A percentile compares a stretch with the other conserved stretches of the same genome.
Conservation (phyloP, 805 yeast species). For the Lipomyces kockii region DNA sequence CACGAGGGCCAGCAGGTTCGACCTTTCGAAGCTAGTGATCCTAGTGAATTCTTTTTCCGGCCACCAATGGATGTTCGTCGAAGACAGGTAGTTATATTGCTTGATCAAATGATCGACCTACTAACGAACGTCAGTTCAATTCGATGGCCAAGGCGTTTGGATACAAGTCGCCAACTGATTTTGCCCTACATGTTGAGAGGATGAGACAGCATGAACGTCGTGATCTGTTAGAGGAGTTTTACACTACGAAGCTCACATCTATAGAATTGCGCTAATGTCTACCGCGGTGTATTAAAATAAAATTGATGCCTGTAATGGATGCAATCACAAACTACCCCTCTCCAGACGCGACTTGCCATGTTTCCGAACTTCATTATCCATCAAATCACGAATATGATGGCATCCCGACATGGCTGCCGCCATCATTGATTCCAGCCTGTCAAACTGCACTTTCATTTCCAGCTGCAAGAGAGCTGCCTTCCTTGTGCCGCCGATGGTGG, state of each 20-base stretch:
- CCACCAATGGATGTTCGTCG: slow-evolving; percentile 27
- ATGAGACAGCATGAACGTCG: slow-evolving; percentile 11
- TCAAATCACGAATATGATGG: slow-evolving; percentile 75
- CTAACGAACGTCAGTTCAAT: slow-evolving; percentile 8
- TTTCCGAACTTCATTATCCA: slow-evolving; percentile 82
- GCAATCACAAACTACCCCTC: background rate
- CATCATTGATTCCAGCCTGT: slow-evolving; percentile 72
- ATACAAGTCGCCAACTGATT: slow-evolving; percentile 20
- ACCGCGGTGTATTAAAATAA: background rate
- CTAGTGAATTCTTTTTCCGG: background rate
- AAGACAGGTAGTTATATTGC: slow-evolving; percentile 14
- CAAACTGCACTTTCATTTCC: slow-evolving; percentile 86
- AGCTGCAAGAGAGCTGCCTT: slow-evolving; percentile 74
- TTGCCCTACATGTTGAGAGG: slow-evolving; percentile 26
- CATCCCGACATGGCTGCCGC: slow-evolving; percentile 88
- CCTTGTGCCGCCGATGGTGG: slow-evolving; percentile 80
- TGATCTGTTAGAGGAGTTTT: slow-evolving; percentile 18
- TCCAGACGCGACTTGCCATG: slow-evolving; percentile 67
- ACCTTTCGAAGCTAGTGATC: background rate
- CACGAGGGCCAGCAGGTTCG: background rate
- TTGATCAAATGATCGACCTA: background rate
- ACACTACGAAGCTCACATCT: slow-evolving; percentile 9
- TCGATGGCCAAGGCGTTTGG: slow-evolving; percentile 23
- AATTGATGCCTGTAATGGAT: background rate
- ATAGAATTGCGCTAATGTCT: background rate